These are phyloP conservation scores for Cenchrus americanus DNA, from an alignment of 176 grass and related monocot species.

Conservation along the genomic window DNA sequence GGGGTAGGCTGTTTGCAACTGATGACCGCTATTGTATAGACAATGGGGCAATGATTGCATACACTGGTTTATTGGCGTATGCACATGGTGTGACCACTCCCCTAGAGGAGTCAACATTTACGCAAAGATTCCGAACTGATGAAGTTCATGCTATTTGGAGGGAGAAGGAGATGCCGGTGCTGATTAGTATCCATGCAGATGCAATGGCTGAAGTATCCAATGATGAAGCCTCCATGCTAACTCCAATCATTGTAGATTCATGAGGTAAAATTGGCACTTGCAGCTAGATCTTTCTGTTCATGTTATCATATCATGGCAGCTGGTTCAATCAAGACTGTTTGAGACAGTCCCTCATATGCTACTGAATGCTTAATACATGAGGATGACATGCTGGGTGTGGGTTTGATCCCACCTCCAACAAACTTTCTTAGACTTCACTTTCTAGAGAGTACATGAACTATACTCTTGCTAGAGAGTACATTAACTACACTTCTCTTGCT, in stretches of 20 bases:
- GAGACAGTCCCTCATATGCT: neutral
- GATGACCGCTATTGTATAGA: constrained; percentile 97
- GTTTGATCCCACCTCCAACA: neutral
- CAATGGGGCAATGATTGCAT: constrained; percentile 98
- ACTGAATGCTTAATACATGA: neutral
- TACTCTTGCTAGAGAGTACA: neutral
- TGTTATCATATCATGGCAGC: neutral
- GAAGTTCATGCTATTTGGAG: constrained; percentile 97
- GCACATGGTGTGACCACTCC: constrained; percentile 71
- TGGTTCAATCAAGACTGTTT: neutral
- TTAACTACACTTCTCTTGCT: neutral
- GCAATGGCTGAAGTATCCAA: constrained; percentile 48
- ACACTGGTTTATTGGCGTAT: constrained; percentile 84
- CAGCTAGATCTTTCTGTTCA: constrained; percentile 5
- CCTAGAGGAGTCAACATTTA: constrained; percentile 83
- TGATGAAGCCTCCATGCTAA: constrained; percentile 25
- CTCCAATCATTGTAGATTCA: constrained; percentile 56
- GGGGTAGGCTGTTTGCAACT: constrained; percentile 74
- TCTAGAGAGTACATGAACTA: neutral
- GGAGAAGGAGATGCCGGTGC: constrained; percentile 60
- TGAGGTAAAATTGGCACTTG: constrained; percentile 55
- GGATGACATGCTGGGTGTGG: neutral
- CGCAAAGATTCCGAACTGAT: constrained; percentile 89
- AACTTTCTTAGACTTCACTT: neutral
- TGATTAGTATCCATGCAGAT: constrained; percentile 39